Base-by-base conservation (phyloP, 306 rosid species). In the Biancaea sappan region DNA sequence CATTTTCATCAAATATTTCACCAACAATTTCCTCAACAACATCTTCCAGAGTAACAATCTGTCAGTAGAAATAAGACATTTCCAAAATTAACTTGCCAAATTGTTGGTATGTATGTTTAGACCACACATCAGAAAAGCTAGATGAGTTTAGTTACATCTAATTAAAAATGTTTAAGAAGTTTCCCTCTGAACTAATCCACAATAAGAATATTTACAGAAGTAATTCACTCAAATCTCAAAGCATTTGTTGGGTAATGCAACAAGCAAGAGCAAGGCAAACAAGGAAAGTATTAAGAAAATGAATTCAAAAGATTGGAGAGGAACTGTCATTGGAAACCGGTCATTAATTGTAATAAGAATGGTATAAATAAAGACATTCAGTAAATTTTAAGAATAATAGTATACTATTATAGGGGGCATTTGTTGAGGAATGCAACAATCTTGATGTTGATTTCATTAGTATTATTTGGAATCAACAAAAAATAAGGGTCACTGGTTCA, bases 11-110 rank as follows among this genome's bases (percentile, higher is more conserved):
- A 48, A 91, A 94, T 52, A 94, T 94, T 91, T 94, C 97, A 66
- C 98, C 98, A 61, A 91, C 97, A 81, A 94, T 91, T 82, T 94
- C 98, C 85, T 94, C 98, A 57, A 94, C 96, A 64, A 89, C 96
- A 64, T 91, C 98, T 87, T 94, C 97, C 64, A 94, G 85, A 59
- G 97, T 89, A 57, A 89, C 94, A 60, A 94, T 67, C 98, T 94
- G 91, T 79, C 6, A 78, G 48, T 53, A 40, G 5, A 60, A 15
- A 26, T 22, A 59, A 35, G 51, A 51, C 57, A 65, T 65, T 29
- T 74, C 43, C 52, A 53, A 34, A 68, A 64, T 44, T 31, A 41
- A 35, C 37, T 58, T 24, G 63, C 31, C 57, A 56, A 66, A 60
- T n/a, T 18, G 35, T 53, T 38, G 58, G 69, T 65, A 78, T 43